Percentiles rank a stretch among this genome's conserved stretches.
Evolutionary conservation across 2,329 filamentous ascomycete species (phyloP).

Genomic region (Colletotrichum sp.): DNA sequence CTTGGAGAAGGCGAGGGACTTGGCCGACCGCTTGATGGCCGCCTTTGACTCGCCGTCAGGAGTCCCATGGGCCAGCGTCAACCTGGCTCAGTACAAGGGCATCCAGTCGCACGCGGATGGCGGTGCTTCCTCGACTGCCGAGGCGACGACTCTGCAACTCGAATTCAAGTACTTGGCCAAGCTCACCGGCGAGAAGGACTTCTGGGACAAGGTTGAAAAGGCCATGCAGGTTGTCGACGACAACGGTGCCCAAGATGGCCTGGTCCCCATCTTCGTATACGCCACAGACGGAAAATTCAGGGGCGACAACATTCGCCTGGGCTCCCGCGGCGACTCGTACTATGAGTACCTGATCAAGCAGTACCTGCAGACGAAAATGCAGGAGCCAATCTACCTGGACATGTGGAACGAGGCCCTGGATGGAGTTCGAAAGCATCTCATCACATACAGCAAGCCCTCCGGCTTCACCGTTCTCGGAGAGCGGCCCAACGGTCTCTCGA

Average conservation of each 20-base stretch:
- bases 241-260: slow-evolving; percentile 77
- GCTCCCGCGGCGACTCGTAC: slow-evolving; percentile 94
- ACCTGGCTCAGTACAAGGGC: slow-evolving; percentile 77
- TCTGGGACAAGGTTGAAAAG: slow-evolving; percentile 90
- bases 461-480: slow-evolving; percentile 91
- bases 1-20: slow-evolving; percentile 91
- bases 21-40: slow-evolving; percentile 84
- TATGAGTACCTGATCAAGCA: slow-evolving; percentile 99
- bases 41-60: slow-evolving; percentile 90
- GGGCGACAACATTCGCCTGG: slow-evolving; percentile 85
- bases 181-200: slow-evolving; percentile 88
- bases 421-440: slow-evolving; percentile 88
- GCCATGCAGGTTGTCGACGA: slow-evolving; percentile 91
- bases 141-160: slow-evolving; percentile 89
- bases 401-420: slow-evolving; percentile 90
- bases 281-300: slow-evolving; percentile 79
- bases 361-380: slow-evolving; percentile 88
- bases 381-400: slow-evolving; percentile 84
- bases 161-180: slow-evolving; percentile 98
- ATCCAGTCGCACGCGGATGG: slow-evolving; percentile 82
- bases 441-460: slow-evolving; percentile 83
- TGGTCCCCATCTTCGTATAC: slow-evolving; percentile 91
- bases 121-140: slow-evolving; percentile 91
- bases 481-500: slow-evolving; percentile 73
- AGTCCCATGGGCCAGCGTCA: slow-evolving; percentile 88